Evolutionary conservation across 805 yeast genomes (phyloP).

Genomic region (Yarrowia sp.): DNA sequence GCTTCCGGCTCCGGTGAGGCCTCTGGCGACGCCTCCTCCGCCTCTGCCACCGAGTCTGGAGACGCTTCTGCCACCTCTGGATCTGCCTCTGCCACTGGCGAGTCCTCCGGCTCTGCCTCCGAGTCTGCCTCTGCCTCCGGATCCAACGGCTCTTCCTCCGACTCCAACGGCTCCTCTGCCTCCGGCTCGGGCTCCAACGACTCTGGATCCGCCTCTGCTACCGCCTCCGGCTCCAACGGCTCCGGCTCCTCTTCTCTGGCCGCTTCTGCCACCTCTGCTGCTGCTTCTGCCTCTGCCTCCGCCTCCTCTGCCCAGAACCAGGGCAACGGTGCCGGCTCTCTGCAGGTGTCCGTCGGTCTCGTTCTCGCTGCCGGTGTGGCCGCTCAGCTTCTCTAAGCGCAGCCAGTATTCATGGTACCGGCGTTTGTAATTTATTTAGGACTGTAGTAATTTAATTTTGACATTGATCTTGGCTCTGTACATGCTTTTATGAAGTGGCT

Average conservation of each 20-base stretch:
- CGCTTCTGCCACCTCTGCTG: not conserved
- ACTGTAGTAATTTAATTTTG: slow-evolving; percentile 13
- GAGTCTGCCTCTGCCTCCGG: not conserved
- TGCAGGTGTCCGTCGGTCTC: slow-evolving; percentile 3
- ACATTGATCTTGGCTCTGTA: no score
- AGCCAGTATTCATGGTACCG: not conserved
- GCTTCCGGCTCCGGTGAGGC: not conserved
- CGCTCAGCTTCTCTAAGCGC: slow-evolving; percentile 22
- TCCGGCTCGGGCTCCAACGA: not conserved
- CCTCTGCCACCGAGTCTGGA: slow-evolving; percentile 1
- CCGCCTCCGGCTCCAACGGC: not conserved
- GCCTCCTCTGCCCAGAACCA: not conserved
- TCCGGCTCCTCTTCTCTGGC: not conserved
- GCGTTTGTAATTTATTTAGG: slow-evolving; percentile 13
- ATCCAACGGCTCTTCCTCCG: not conserved
- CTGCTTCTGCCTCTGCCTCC: not conserved
- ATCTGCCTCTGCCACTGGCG: not conserved
- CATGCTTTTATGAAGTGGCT: no score
- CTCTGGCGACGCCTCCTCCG: not conserved
- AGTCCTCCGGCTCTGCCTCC: not conserved
- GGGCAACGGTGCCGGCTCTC: slow-evolving; percentile 14
- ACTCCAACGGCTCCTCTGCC: not conserved
- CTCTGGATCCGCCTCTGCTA: not conserved
- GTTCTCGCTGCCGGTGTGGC: slow-evolving; percentile 27
- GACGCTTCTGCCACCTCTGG: not conserved